Conservation (phyloP, 1,139 yeast species). For the Candida labiduridarum region DNA sequence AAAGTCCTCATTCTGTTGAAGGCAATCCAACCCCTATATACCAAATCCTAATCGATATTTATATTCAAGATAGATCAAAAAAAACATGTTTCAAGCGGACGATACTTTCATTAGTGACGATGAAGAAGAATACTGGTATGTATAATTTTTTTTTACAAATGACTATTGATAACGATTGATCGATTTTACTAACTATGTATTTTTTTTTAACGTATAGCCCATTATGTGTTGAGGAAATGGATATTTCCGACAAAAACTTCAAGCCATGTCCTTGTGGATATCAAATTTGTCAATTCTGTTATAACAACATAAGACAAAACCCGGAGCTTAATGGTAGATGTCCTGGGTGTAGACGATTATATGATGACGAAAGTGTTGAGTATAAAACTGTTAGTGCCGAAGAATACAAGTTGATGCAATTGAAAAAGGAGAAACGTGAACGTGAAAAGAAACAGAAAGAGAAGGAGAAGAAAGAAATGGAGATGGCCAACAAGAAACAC, state of each 20-base stretch:
- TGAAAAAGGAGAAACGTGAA: constrained; percentile 78
- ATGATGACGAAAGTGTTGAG: constrained; percentile 91
- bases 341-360: constrained; percentile 95
- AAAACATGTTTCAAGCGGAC: constrained; percentile 26
- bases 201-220: constrained; percentile 53
- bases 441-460: constrained; percentile 87
- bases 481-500: constrained; percentile 86
- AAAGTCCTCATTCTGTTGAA: background rate
- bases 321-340: constrained; percentile 95
- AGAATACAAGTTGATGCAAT: constrained; percentile 78
- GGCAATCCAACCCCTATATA: constrained; percentile 1
- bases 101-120: constrained; percentile 71
- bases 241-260: constrained; percentile 91
- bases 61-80: background rate
- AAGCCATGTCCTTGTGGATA: constrained; percentile 99
- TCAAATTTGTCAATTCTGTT: constrained; percentile 97
- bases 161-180: background rate
- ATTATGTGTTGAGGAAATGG: constrained; percentile 96
- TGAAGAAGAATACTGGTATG: constrained; percentile 75
- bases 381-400: constrained; percentile 82
- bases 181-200: constrained; percentile 22
- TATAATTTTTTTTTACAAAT: constrained; percentile 13
- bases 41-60: background rate
- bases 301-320: constrained; percentile 92
- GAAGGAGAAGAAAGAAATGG: constrained; percentile 90